Evolutionary conservation across 129 eudicot genomes (phyloP), one percentile per base, ranked within the genome.

Genomic region (Pseudognaphalium luteoalbum): DNA sequence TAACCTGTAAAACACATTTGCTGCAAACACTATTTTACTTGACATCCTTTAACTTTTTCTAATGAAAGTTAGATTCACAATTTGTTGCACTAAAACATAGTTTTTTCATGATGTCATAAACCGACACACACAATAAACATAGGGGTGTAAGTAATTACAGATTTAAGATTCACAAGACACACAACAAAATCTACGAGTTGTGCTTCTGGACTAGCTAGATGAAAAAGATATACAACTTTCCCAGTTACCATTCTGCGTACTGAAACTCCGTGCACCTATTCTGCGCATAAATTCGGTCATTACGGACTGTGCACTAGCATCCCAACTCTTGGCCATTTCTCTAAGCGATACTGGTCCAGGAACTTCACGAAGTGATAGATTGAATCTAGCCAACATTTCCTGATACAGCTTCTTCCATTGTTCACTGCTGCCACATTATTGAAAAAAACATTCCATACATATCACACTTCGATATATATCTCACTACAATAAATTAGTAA

Each of bases 311-410:
- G 80, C 74, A 68, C 74, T 64, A 52, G 39, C 80, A 71, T 85
- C 84, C 89, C 89, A 85, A 0, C 32, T 57, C 67, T 62, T 57
- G 25, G 84, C 86, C 82, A 82, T 67, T 3, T 71, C 84, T 42
- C 67, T 75, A n/a, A 85, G 70, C 7, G 75, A 78, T 16, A 72
- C 77, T 12, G 63, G 63, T 69, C 64, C 30, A 60, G 56, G 15
- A 54, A 47, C 51, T 47, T 34, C 64, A 42, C 69, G 58, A 19
- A 79, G 25, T 12, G 61, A 21, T 0, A 34, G 21, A n/a, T 70
- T 47, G 63, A 85, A 85, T 57, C 60, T 75, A 41, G 68, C 52
- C 73, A 63, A 52, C 47, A 66, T 77, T 16, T 54, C 82, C 66
- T 70, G 59, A 33, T 58, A 57, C 76, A 85, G 58, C 65, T 60